Base-by-base conservation (phyloP, 345 rosid genomes). In the Excoecaria cochinchinensis region DNA sequence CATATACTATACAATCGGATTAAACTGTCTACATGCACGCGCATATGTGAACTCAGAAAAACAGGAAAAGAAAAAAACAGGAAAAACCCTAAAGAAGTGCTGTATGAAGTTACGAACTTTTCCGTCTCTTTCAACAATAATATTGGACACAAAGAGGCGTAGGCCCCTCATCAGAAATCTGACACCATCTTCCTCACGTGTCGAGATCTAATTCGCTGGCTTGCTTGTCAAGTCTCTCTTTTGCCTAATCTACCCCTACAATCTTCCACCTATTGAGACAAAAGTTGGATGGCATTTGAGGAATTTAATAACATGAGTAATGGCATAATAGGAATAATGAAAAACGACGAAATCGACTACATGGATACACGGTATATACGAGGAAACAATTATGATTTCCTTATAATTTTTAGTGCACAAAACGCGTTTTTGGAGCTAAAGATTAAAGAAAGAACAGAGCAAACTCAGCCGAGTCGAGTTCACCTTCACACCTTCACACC, bases 311-410 rank as follows among this genome's bases (percentile, higher is more conserved):
- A 10, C 9, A 22, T 1, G 21, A 67, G 8, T 0, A 5, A 0
- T 39, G 52, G 36, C 50, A 70, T 11, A 19, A 4, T 39, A 5
- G 74, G 15, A 19, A 59, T 42, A 16, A 1, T n/a, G 57, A 4
- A 4, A 4, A 40, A 22, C 6, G 21, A 22, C 12, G 13, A 14
- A 16, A 42, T 42, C 3, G 4, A 6, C 4, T 31, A 31, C 40
- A 57, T 3, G 10, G n/a, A 61, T 48, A 73, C 76, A 21, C 75
- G 68, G 75, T 46, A 72, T 72, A 72, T 31, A 61, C 67, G 25
- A 72, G 46, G 76, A 38, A 10, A 57, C 38, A 50, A 57, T 3
- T 10, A 16, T 36, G 11, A 31, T 31, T 17, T 3, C 4, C 8
- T 68, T 69, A 25, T 31, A 16, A 21, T 21, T 22, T 47, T 6